Base-by-base conservation (phyloP, 495 filamentous ascomycete genomes). In the Staphylotrichum tortipilum region DNA sequence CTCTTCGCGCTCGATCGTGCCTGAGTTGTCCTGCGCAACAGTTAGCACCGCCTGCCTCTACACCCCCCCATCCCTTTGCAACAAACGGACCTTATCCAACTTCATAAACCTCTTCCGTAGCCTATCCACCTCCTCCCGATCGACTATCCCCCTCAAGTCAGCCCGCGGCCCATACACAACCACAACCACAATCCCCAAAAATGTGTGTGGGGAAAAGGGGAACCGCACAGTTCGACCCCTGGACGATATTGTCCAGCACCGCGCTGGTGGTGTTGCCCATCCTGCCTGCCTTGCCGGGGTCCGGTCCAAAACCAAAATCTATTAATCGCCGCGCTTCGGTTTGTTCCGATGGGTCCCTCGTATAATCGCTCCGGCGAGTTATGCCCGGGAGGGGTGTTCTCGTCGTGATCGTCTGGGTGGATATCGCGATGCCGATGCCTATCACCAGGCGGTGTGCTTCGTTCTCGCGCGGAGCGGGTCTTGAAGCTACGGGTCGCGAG, bases 51-150 rank as follows among this genome's bases (percentile, higher is more conserved):
- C 2, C n/a, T 7, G 0, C 22, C 36, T 31, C 4, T n/a, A n/a
- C n/a, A n/a, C n/a, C 4, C 31, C 9, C 33, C 21, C 15, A 48
- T 11, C 42, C 6, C n/a, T 29, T 24, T 15, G 15, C 31, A 29
- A 7, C 15, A 11, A 42, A 50, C 71, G 46, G 63, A 91, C 91
- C 80, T 95, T 98, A 67, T 98, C 92, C 37, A 98, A 77, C 68
- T 99, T 99, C 91, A 96, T 96, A 62, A 99, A 99, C 48, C 91
- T 79, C 71, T 97, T 99, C 56, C 88, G 81, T 54, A 99, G 75
- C 52, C 94, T 77, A 59, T 97, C 92, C 23, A 99, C 89, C 66
- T 99, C 92, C 58, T 97, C 92, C 57, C 85, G 80, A 71, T 99
- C 86, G 75, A 99, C 92, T 99, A 22, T 37, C 19, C 40, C 30